Base-by-base conservation (phyloP, 805 yeast genomes). In the Saccharomycopsis malanga region DNA sequence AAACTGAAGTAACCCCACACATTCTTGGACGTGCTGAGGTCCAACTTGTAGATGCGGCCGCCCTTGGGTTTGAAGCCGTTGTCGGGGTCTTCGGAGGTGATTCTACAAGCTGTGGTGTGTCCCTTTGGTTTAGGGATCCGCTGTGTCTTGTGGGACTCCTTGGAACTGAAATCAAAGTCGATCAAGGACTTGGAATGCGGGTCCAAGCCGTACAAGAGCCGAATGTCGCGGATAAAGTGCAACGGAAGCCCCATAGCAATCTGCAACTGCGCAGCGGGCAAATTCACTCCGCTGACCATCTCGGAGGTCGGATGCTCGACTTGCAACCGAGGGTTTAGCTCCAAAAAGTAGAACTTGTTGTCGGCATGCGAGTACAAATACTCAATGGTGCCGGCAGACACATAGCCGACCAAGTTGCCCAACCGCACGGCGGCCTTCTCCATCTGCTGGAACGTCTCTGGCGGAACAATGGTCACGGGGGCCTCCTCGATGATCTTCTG, bases 1-100 rank as follows among this genome's bases (percentile, higher is more conserved):
- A 93, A 98, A 17, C 96, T 87, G 77, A 93, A 93, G 66, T 93
- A 93, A 72, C 99, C 99, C 99, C 99, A 93, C 42, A 94, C 99
- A 58, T 93, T 91, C 7, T 97, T 88, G 30, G 95, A 83, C 3
- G 99, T 94, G 65, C 98, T 77, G 76, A 93, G 91, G 64, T 93
- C 94, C 65, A 93, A 78, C 67, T 93, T 98, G 58, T 89, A 96
- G 69, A 93, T 75, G 46, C 88, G 79, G 71, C 99, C 99, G 62
- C 96, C 94, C 35, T 96, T 86, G 45, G 99, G 99, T 68, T 93
- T 93, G 77, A 93, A 93, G 42, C 98, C 99, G 71, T 91, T 97
- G 62, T 95, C 94, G 42, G 99, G 99, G 69, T 93, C 99, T 69
- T 93, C 99, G 12, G 96, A 87, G 30, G 98, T 93, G 66, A 93